Base-by-base conservation (phyloP, 192 early-diverging fungal genomes). In the Mortierella hygrophila region DNA sequence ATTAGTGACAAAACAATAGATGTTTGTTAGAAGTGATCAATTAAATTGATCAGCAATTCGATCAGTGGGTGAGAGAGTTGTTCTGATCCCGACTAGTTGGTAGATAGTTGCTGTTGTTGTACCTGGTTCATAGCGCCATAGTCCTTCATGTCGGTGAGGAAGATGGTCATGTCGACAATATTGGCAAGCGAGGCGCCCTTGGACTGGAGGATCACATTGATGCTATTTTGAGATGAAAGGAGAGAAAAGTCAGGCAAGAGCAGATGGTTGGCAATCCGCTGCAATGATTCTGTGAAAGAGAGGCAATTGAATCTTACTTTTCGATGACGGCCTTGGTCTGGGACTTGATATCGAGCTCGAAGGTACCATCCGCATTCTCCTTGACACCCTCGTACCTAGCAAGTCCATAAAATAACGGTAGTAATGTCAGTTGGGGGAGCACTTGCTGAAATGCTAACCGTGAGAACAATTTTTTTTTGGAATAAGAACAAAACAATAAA, bases 121-220 rank as follows among this genome's bases (percentile, higher is more conserved):
- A 74, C 79, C 73, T 93, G 88, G 77, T 94, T 95, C 80, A 93
- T 91, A 8, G 82, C 94, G 7, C 82, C 81, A 82, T 94, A 95
- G 76, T 95, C 89, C 60, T 89, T 83, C 94, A 95, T 95, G 81
- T 95, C 83, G 35, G 92, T 91, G 63, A 95, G 83, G 82, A 95
- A 95, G 55, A 95, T 91, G n/a, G 94, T 95, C 88, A 95, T 76
- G 84, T 95, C 94, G 26, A 95, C 88, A 23, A 95, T 72, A 57
- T 94, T 90, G 69, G 90, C 91, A 47, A 95, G 78, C 23, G 80
- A 82, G 9, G 89, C 89, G 18, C 93, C 93, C 32, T 75, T 21
- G 32, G 85, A 82, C 46, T 91, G 44, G 20, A 95, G 82, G 54
- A 95, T 95, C 49, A 77, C 81, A 23, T 88, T 70, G 76, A 95